Percentiles rank a stretch among this genome's conserved stretches.
These are phyloP conservation scores for Trebouxia sp. DNA, from an alignment of 139 green algal genomes.

Conservation along the genomic window DNA sequence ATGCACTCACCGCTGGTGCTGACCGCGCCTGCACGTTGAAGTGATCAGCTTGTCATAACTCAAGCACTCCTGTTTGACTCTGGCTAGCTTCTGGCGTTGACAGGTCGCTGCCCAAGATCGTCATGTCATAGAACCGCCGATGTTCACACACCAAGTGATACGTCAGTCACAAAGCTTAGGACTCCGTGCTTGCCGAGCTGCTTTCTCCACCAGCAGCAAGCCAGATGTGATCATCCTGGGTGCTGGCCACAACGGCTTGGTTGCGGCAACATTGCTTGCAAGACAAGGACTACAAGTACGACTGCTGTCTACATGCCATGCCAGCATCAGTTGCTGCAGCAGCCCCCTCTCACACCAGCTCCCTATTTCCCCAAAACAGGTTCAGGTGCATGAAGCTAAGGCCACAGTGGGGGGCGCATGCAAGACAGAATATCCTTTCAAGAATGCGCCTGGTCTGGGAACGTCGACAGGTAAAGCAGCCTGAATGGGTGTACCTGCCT, in stretches of 20 bases:
- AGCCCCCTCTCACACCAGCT: neutral
- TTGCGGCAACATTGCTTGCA: slow-evolving; percentile 58
- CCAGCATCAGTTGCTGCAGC: neutral
- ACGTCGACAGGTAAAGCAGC: slow-evolving; percentile 48
- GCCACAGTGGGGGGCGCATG: slow-evolving; percentile 59
- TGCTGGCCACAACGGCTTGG: slow-evolving; percentile 62
- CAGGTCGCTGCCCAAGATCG: no score
- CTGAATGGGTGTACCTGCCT: no score
- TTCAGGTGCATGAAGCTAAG: slow-evolving; percentile 53
- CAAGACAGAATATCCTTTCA: slow-evolving; percentile 62
- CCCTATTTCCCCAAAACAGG: neutral
- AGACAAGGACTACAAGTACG: slow-evolving; percentile 43
- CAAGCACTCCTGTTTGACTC: no score
- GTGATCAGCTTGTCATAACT: no score
- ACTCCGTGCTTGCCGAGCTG: neutral
- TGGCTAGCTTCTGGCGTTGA: no score
- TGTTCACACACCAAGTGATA: no score
- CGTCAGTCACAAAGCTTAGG: neutral
- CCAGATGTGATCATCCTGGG: slow-evolving; percentile 51
- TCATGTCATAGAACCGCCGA: neutral
- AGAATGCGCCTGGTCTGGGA: slow-evolving; percentile 53
- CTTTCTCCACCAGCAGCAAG: slow-evolving; percentile 14
- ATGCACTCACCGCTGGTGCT: no score
- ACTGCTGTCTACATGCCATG: neutral
- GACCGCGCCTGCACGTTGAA: no score